Evolutionary conservation across 768 basidiomycete genomes (phyloP), one percentile per base, ranked within the genome.

Genomic region (Hydnum rufescens): DNA sequence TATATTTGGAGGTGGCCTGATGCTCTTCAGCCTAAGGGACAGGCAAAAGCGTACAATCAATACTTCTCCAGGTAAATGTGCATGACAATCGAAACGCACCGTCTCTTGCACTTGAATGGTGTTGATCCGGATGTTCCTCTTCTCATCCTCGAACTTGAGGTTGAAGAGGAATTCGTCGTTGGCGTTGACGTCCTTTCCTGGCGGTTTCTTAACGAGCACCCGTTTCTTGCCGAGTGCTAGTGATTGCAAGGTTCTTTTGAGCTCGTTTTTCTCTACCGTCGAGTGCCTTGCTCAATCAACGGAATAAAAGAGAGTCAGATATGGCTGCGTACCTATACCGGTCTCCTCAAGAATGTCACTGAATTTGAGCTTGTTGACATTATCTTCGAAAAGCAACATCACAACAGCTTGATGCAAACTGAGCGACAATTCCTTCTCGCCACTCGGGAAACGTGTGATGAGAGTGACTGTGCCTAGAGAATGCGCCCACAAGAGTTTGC

Each of bases 51-150:
- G 36, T 32, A 53, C 50, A 16, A 57, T 29, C n/a, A 46, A 16
- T 49, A 51, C 18, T 51, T 4, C 22, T 5, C 23, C 23, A 36
- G 16, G 16, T 43, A 8, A 32, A 13, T 42, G 32, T 19, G n/a
- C 19, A 44, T 31, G n/a, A 42, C 36, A 28, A 4, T 22, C 49
- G 4, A 4, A 6, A 67, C 82, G 55, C 61, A 92, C 88, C 55
- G 88, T 79, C 58, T 92, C 82, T 62, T 90, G 90, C 16, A 80
- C 82, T 64, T 96, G 95, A 48, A 99, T 93, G 22, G 90, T 85
- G 61, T 90, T 93, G 67, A 97, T 92, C 65, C 86, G 86, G 36
- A 99, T 74, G 59, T 80, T 85, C 32, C 77, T 66, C 39, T 76
- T 72, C 4, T 80, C 71, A 59, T 93, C 83, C 28, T 77, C 76